Conservation (phyloP, 164 flowering plant species). For the Nelumbo lutea region DNA sequence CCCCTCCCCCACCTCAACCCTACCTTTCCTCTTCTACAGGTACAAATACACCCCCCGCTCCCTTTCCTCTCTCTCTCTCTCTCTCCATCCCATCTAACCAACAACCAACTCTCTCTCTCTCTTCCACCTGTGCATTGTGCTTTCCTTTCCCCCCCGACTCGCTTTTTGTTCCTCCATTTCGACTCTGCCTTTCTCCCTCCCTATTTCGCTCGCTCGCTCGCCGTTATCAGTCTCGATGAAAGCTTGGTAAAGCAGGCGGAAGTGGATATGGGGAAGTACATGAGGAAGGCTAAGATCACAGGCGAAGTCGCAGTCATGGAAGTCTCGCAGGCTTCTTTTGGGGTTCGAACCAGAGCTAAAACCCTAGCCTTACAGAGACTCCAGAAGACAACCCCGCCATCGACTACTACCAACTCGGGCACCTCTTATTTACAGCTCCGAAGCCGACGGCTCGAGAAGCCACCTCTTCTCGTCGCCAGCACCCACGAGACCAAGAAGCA, state of each 20-base stretch:
- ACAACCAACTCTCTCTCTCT: neutral
- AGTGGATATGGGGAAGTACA: slow-evolving; percentile 64
- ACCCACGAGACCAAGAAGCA: slow-evolving; percentile 8
- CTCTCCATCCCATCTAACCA: neutral
- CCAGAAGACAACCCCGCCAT: slow-evolving; percentile 14
- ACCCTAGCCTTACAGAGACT: slow-evolving; percentile 65
- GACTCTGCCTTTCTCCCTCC: neutral
- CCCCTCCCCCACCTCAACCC: neutral
- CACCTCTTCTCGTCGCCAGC: slow-evolving; percentile 10
- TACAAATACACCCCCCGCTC: neutral
- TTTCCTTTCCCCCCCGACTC: neutral
- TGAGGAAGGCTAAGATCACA: slow-evolving; percentile 59
- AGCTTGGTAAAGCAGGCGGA: neutral
- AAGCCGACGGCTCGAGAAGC: slow-evolving; percentile 64
- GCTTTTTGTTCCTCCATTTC: neutral
- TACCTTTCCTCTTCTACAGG: neutral
- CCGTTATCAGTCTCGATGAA: slow-evolving; percentile 1
- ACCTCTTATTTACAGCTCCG: slow-evolving; percentile 72
- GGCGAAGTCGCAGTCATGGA: slow-evolving; percentile 60
- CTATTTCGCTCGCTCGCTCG: neutral
- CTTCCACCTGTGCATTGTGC: neutral
- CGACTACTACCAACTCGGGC: slow-evolving; percentile 7
- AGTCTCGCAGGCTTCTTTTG: slow-evolving; percentile 41
- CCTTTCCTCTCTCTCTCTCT: slow-evolving; percentile 8
- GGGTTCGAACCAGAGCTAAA: slow-evolving; percentile 76